phyloP scores from a whole-genome alignment of 257 asterid genomes.

The Solanum microdontum region DNA sequence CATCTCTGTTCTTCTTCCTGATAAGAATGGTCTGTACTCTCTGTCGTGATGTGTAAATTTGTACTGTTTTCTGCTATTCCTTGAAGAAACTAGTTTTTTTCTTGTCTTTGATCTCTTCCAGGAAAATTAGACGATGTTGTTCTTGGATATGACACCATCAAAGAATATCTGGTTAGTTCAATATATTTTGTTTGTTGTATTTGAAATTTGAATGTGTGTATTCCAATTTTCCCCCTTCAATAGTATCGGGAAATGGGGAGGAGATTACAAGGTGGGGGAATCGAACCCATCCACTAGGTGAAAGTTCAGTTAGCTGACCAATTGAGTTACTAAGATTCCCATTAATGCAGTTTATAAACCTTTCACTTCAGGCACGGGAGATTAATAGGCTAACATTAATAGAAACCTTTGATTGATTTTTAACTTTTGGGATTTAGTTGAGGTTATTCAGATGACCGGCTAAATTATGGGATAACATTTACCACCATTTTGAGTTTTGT shows the following conservation, averaged over 20 bases:
- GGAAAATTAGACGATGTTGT: conserved; percentile 59
- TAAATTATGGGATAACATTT: neutral
- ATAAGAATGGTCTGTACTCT: conserved; percentile 42
- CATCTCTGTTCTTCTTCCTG: conserved; percentile 68
- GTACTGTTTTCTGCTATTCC: neutral
- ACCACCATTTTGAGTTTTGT: neutral
- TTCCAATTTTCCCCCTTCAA: neutral
- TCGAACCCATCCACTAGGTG: neutral
- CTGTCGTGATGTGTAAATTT: neutral
- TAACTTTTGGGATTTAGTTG: neutral
- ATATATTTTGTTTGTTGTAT: neutral
- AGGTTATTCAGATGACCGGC: neutral
- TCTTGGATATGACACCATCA: conserved; percentile 66
- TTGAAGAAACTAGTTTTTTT: neutral
- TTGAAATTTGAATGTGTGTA: neutral
- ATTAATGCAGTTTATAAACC: neutral
- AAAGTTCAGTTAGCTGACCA: neutral
- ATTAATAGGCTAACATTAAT: neutral
- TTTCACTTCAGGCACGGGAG: neutral
- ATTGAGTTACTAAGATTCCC: neutral
- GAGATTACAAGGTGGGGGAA: neutral
- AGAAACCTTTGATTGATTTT: neutral
- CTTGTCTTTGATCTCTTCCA: conserved; percentile 3
- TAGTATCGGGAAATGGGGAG: neutral
- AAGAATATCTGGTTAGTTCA: conserved; percentile 41